Percentiles rank a stretch among this genome's conserved stretches.
Evolutionary conservation across 2,329 filamentous ascomycete species (phyloP).

Genomic region (Neofusicoccum kwambonambiense): DNA sequence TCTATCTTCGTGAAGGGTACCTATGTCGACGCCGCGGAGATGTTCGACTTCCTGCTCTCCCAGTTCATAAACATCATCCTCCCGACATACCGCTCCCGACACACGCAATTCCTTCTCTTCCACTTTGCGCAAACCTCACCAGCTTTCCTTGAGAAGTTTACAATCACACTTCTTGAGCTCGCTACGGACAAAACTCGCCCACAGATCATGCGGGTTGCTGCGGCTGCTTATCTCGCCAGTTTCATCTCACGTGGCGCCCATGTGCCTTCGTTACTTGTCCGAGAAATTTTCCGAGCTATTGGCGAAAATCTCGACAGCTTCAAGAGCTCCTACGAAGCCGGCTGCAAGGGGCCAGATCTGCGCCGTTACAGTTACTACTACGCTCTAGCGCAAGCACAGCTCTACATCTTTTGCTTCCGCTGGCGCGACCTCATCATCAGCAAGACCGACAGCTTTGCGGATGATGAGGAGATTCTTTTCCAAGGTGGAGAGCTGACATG

Average conservation of each 20-base stretch:
- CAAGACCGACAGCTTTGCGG: conserved; percentile 50
- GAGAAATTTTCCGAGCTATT: conserved; percentile 77
- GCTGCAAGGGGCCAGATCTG: conserved; percentile 81
- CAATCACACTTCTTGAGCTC: conserved; percentile 71
- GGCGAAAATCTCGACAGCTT: conserved; percentile 74
- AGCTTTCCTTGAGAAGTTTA: conserved; percentile 77
- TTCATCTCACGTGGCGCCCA: conserved; percentile 89
- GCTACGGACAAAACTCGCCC: conserved; percentile 66
- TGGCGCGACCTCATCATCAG: conserved; percentile 82
- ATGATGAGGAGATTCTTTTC: conserved; percentile 55
- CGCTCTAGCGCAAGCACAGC: conserved; percentile 78
- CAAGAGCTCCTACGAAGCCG: conserved; percentile 67
- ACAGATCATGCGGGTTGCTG: conserved; percentile 74
- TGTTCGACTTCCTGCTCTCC: conserved; percentile 74
- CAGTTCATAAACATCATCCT: conserved; percentile 88
- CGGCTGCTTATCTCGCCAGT: conserved; percentile 88
- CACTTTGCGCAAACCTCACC: conserved; percentile 86
- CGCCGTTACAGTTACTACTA: conserved; percentile 84
- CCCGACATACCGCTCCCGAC: conserved; percentile 85
- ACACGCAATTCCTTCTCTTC: conserved; percentile 94
- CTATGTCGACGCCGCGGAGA: conserved; percentile 63
- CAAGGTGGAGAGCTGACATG: conserved; percentile 74
- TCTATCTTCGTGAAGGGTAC: conserved; percentile 69
- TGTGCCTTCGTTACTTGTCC: conserved; percentile 73
- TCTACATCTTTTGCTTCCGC: conserved; percentile 97